Conservation (phyloP, 2,329 filamentous ascomycete genomes). For the Alternaria arborescens region DNA sequence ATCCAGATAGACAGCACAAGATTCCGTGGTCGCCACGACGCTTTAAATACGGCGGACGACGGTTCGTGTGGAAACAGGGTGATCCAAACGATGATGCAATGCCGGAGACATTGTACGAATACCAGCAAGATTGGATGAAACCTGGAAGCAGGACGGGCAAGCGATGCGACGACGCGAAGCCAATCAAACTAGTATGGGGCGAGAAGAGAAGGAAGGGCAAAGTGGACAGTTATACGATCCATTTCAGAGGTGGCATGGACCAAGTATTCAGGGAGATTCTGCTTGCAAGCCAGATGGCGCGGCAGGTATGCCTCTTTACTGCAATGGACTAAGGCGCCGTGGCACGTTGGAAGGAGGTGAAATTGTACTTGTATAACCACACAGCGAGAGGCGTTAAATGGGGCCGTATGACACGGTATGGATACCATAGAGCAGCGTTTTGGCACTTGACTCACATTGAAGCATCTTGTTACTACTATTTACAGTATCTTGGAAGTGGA, state of each 20-base stretch:
- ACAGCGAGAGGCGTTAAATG: conserved; percentile 17
- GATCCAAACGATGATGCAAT: conserved; percentile 58
- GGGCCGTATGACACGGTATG: conserved; percentile 14
- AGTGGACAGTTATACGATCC: conserved; percentile 50
- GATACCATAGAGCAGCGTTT: conserved; percentile 27
- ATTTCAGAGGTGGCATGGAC: conserved; percentile 50
- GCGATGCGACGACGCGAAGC: conserved; percentile 43
- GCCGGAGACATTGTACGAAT: conserved; percentile 51
- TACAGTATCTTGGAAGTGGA: conserved; percentile 1
- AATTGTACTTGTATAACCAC: conserved; percentile 17
- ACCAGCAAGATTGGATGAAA: conserved; percentile 45
- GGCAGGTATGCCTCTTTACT: conserved; percentile 50
- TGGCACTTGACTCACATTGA: not conserved
- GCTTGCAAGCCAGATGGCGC: conserved; percentile 50
- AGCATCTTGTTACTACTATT: conserved; percentile 1
- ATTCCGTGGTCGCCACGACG: conserved; percentile 51
- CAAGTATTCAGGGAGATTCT: conserved; percentile 49
- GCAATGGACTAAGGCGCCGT: conserved; percentile 39
- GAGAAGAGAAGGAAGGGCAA: conserved; percentile 49
- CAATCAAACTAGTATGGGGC: conserved; percentile 46
- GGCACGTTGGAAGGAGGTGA: not conserved
- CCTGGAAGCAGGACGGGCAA: conserved; percentile 49
- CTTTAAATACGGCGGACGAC: conserved; percentile 48
- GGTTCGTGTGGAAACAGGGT: conserved; percentile 55
- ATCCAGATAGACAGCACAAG: conserved; percentile 48